Conservation (phyloP, 2,329 filamentous ascomycete species). For the Calonectria crousiana region DNA sequence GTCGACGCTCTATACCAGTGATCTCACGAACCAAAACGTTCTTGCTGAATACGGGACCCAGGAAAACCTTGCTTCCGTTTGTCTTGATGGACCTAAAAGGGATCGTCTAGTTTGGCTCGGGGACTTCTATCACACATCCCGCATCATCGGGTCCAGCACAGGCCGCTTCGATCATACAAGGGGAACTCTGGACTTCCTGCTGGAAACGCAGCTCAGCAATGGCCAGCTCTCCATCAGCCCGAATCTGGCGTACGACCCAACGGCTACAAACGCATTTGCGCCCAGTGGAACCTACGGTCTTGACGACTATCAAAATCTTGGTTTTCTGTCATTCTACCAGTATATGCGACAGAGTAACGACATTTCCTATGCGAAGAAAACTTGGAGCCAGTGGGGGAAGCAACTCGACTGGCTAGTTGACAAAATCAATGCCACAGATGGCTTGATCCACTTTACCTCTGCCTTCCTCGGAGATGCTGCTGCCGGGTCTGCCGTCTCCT, state of each 20-base stretch:
- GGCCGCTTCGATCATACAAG: neutral
- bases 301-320: slow-evolving; percentile 6
- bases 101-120: slow-evolving; percentile 15
- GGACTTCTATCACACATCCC: slow-evolving; percentile 14
- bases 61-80: neutral
- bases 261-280: neutral
- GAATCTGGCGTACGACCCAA: slow-evolving; percentile 15
- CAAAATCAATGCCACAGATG: slow-evolving; percentile 16
- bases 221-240: slow-evolving; percentile 5
- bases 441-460: slow-evolving; percentile 3
- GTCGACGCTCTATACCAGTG: neutral
- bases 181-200: neutral
- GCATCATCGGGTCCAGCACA: slow-evolving; percentile 12
- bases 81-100: slow-evolving; percentile 20
- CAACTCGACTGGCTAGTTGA: slow-evolving; percentile 8
- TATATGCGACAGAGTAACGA: slow-evolving; percentile 10
- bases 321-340: slow-evolving; percentile 12
- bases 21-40: neutral
- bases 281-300: slow-evolving; percentile 1
- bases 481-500: slow-evolving; percentile 7
- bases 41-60: neutral
- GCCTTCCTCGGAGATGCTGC: slow-evolving; percentile 12
- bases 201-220: neutral
- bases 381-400: slow-evolving; percentile 10
- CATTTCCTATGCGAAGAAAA: neutral